phyloP scores from a whole-genome alignment of 2,329 filamentous ascomycete genomes.

The Aspergillus brasiliensis region DNA sequence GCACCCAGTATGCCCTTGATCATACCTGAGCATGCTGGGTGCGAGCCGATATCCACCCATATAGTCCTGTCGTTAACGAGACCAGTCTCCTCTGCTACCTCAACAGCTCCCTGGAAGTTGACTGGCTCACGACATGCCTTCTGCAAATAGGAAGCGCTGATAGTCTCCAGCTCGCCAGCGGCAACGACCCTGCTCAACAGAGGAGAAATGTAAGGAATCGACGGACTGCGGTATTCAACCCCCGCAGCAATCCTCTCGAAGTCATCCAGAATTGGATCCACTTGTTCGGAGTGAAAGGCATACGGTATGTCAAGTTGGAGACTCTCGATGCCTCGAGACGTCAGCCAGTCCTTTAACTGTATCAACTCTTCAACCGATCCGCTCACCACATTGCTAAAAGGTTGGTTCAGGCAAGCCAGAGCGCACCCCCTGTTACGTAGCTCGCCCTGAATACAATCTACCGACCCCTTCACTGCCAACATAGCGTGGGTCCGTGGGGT shows the following conservation, averaged over 20 bases:
- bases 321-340: conserved; percentile 39
- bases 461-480: conserved; percentile 44
- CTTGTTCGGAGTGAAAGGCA: conserved; percentile 51
- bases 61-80: conserved; percentile 32
- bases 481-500: conserved; percentile 32
- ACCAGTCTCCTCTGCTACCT: not conserved
- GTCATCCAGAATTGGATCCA: conserved; percentile 47
- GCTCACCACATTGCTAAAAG: conserved; percentile 41
- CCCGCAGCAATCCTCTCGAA: conserved; percentile 40
- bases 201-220: conserved; percentile 48
- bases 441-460: conserved; percentile 32
- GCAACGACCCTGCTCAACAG: conserved; percentile 34
- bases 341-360: conserved; percentile 28
- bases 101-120: conserved; percentile 1
- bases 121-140: conserved; percentile 3
- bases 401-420: conserved; percentile 46
- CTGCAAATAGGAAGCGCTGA: not conserved
- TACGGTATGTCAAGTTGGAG: conserved; percentile 46
- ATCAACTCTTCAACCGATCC: conserved; percentile 38
- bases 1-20: conserved; percentile 67
- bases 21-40: conserved; percentile 69
- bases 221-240: conserved; percentile 41
- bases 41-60: conserved; percentile 72
- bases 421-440: conserved; percentile 31
- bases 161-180: not conserved